Base-by-base conservation (phyloP, 2,329 filamentous ascomycete species). In the Paraphoma chrysanthemicola region DNA sequence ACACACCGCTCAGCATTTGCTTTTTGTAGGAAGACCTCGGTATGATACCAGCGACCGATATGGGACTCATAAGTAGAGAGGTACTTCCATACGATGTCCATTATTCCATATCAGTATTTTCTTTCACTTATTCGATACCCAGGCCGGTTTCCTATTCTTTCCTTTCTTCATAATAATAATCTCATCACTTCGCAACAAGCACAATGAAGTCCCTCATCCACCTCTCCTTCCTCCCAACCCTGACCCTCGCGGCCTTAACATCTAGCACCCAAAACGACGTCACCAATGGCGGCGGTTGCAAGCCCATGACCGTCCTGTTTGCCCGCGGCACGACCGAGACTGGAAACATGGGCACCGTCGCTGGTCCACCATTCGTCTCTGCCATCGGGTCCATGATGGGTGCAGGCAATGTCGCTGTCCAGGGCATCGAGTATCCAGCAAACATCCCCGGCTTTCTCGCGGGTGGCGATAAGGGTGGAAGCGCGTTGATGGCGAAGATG, bases 341-440 rank as follows among this genome's bases (percentile, higher is more conserved):
- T 1, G 83, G 83, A 41, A 86, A 84, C 62, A 81, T 86, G 48
- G 85, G 85, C 18, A 67, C 65, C 23, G 57, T 80, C 6, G 77
- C 80, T 1, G 84, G 84, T 0, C 83, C 83, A 2, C 79, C 81
- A 1, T 81, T 86, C 60, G 82, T 83, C 57, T 71, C 78, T 38
- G 78, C 79, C 2, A 67, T 86, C 1, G 75, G 74, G 8, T 45
- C 65, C 4, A 66, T 71, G 48, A 71, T 85, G 59, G 54, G 79
- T 16, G 73, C 70, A 6, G 72, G 71, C 41, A 79, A 80, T 51
- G 67, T 85, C 8, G 80, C 80, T 2, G 78, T 85, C 10, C 85
- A 86, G 70, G 85, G 84, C 48, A 81, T 86, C 17, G 74, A 81
- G 31, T 87, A 86, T 63, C 72, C 79, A 2, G 84, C 84, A n/a